Evolutionary conservation across 1,284 basidiomycete genomes (phyloP), one percentile per base, ranked within the genome.

Genomic region (Trametes hirsuta): DNA sequence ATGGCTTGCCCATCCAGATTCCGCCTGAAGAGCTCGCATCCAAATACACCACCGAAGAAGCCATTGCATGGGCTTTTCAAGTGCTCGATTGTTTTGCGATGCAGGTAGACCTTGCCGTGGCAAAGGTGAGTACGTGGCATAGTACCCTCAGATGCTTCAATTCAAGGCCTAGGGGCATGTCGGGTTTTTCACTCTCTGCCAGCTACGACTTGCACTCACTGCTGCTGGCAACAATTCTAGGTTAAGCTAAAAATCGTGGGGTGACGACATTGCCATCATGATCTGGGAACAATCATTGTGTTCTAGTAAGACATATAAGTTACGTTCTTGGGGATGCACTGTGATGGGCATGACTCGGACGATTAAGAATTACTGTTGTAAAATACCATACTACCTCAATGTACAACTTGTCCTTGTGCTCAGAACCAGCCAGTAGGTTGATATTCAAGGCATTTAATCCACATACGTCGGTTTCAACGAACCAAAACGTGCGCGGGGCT

Each of bases 401-500:
- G 30, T 30, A 30, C 30, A 30, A 30, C 30, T 3, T 30, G 30
- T 30, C 8, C 30, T 30, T 30, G 8, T 30, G 30, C 30, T 30
- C 30, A 18, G 18, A 18, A 18, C 18, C 18, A 18, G 18, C 18
- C 18, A 18, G 18, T 18, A 18, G 18, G 18, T 18, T 18, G 18
- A 18, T 18, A 18, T 18, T 18, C 18, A 30, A 2, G 9, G 30
- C n/a, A 18, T 18, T 56, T 42, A 58, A 39, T 58, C 56, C 30
- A 86, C 62, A 55, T 78, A 72, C 56, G 82, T 70, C 0, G 64
- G 64, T 1, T 58, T 54, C 5, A 47, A n/a, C 8, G 49, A 35
- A 5, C 48, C 48, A 49, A 49, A 58, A 37, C 42, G 37, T 6
- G 56, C 56, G 10, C 49, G 56, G 3, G 84, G 83, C 48, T 62